Evolutionary conservation across 2,329 filamentous ascomycete species (phyloP), one percentile per base, ranked within the genome.

Genomic region (Paecilomyces dactylethromorphus): DNA sequence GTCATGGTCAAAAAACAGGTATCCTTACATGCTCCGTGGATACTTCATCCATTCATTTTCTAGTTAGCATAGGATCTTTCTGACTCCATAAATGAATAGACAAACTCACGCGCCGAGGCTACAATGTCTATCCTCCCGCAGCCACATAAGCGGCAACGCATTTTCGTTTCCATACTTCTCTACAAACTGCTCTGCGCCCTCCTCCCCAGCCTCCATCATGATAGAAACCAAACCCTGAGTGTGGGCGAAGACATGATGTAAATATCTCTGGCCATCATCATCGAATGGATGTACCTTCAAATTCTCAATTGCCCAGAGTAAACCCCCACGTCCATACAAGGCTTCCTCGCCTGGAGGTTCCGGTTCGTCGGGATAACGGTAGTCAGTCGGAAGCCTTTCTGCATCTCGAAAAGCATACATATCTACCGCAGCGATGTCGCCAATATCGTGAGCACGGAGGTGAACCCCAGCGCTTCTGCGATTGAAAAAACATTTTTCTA

Each of bases 61-160:
- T 45, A 18, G 13, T 56, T 31, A 53, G 53, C 29, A 57, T 54
- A 49, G n/a, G n/a, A 32, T 10, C 1, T 51, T 22, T 21, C 26
- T 15, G n/a, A 45, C 26, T 54, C n/a, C 54, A 31, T 45, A 31
- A 15, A 3, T 18, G 2, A 35, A 8, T 15, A 24, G 24, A 22
- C 24, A 51, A 5, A 71, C 74, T 71, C 55, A 76, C 74, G 71
- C 68, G 62, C 75, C 75, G 35, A 75, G 64, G 50, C 67, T 68
- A 58, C 72, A 76, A 54, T 70, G 63, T 2, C 63, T 68, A 59
- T 73, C 69, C 65, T 67, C 67, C 71, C 73, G 77, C 13, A 66
- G 62, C 68, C 75, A 78, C 74, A 77, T 77, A 56, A 78, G 59
- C 11, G 74, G 74, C 56, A 76, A 63, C 6, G 70, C 66, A 33